Evolutionary conservation across 768 basidiomycete genomes (phyloP).

Genomic region (Xanthoconium purpureum): DNA sequence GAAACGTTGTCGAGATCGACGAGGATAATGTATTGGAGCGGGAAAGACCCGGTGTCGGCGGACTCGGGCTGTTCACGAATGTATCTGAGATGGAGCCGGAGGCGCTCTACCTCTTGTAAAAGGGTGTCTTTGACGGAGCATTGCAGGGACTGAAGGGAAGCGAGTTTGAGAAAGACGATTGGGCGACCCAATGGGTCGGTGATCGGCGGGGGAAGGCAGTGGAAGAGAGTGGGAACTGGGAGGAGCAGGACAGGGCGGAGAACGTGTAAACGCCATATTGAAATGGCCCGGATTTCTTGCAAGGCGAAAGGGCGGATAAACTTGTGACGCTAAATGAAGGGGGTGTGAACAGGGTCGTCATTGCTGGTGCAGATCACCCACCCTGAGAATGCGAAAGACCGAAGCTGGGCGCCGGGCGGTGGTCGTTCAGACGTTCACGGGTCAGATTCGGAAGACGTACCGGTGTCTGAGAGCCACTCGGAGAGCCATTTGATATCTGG

Average conservation of each 20-base stretch:
- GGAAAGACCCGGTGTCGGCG: constrained; percentile 32
- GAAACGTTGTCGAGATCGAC: constrained; percentile 61
- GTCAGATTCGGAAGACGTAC: constrained; percentile 38
- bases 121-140: constrained; percentile 42
- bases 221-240: constrained; percentile 35
- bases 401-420: constrained; percentile 35
- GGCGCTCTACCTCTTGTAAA: constrained; percentile 51
- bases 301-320: constrained; percentile 62
- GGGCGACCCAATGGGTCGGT: constrained; percentile 66
- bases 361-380: constrained; percentile 31
- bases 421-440: no score
- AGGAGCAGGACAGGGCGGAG: constrained; percentile 39
- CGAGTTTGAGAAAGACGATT: constrained; percentile 52
- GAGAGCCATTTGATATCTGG: constrained; percentile 49
- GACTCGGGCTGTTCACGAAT: constrained; percentile 38
- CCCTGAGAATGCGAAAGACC: constrained; percentile 61
- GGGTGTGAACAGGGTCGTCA: background rate
- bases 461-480: constrained; percentile 64
- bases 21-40: constrained; percentile 64
- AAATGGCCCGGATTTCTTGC: constrained; percentile 52
- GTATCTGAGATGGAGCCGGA: constrained; percentile 53
- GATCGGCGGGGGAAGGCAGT: constrained; percentile 51
- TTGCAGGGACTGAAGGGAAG: constrained; percentile 38
- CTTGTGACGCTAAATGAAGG: constrained; percentile 52
- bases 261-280: constrained; percentile 50